Evolutionary conservation across 306 rosid species (phyloP), one percentile per base, ranked within the genome.

Genomic region (Luffa aegyptiaca): DNA sequence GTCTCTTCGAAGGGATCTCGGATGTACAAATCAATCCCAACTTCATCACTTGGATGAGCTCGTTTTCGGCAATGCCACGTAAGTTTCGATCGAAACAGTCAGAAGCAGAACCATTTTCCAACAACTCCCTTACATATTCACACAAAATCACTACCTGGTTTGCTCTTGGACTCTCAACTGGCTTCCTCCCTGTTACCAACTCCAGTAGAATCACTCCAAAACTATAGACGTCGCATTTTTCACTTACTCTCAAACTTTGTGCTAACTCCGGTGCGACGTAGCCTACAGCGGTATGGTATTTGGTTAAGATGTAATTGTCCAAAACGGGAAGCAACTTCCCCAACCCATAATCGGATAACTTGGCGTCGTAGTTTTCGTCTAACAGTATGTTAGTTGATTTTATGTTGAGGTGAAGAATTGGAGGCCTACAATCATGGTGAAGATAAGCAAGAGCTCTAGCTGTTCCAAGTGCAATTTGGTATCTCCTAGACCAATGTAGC

Each of bases 211-310:
- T 88, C 37, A 96, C 91, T 44, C 99, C 99, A 12, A 86, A 96
- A 88, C 99, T 91, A 68, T 96, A 93, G 48, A 96, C 97, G 72
- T 96, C 98, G 75, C 99, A 96, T 79, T 96, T 96, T 80, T 96
- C 97, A 80, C 96, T 96, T 56, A 87, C 88, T 81, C 97, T 93
- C 85, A 86, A 82, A 80, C 98, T 87, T 76, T 96, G 98, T 79
- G 98, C 94, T 80, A 96, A 85, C 87, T 96, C 99, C 5, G 98
- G 99, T 10, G 99, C 99, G 58, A 96, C 98, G 56, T 96, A 96
- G 18, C 99, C 99, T 10, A 96, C 97, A 0, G 87, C 89, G 52
- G 76, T 93, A 88, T 92, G 99, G 85, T 86, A 93, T 80, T 91
- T 91, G 78, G 97, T 95, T 73, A 90, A 59, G 75, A 92, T 97